Evolutionary conservation across 1,139 yeast genomes (phyloP), one percentile per base, ranked within the genome.

Genomic region (Yamadazyma sp.): DNA sequence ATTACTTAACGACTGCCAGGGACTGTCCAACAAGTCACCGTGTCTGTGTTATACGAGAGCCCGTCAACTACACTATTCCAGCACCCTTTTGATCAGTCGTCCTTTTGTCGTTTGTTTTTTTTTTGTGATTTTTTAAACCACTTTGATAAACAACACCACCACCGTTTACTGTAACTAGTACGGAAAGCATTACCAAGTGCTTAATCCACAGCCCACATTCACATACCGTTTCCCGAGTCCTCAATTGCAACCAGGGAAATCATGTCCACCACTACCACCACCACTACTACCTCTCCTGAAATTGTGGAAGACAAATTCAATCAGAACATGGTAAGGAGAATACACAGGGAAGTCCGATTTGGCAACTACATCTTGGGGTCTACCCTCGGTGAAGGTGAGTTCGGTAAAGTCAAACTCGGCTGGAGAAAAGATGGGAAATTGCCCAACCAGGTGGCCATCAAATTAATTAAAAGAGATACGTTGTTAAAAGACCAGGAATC

Each of bases 381-480:
- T 16, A 91, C 98, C 1, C 68, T 92, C n/a, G 98, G 98, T 29
- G 96, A 91, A 65, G 98, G 98, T 33, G 98, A 92, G 59, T 92
- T 92, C 61, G 98, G 98, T 43, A 91, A 91, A 62, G 98, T 92
- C 45, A 92, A 91, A 61, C 72, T 92, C n/a, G 98, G 97, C 15
- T 91, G 97, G 97, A 73, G 95, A 41, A 83, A 84, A 60, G 92
- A 83, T 55, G 89, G 89, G 26, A 69, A 72, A 47, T 75, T 73
- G 34, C 89, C 95, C 4, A 80, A 85, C 39, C 94, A 88, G 64
- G 97, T 91, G 17, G 98, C 98, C 37, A 89, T 92, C 53, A 92
- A 92, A 59, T 77, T 92, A 46, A 88, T 92, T 45, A 82, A 91
- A 55, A 75, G 96, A 54, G 96, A 89, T 45, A 79, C 87, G 15